Conservation (phyloP, 1,284 basidiomycete genomes). For the Ceratobasidium theobromae region DNA sequence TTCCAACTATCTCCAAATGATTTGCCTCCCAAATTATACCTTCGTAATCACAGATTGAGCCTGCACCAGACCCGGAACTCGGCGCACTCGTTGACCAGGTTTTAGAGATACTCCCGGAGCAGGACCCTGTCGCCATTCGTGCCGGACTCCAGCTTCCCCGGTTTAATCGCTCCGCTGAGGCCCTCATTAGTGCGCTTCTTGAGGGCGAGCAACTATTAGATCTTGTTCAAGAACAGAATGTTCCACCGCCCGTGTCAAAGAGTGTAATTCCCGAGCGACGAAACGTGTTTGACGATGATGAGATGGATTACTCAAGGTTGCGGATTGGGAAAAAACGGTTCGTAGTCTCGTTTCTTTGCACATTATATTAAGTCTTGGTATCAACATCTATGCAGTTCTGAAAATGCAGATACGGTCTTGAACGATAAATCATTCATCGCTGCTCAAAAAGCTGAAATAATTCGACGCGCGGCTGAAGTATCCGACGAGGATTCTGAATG, state of each 20-base stretch:
- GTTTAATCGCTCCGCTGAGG: conserved; percentile 36
- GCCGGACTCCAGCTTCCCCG: conserved; percentile 36
- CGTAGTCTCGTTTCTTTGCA: conserved; percentile 34
- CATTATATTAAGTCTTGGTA: neutral
- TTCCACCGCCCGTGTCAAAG: neutral
- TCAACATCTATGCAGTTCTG: conserved; percentile 44
- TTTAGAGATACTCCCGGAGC: conserved; percentile 39
- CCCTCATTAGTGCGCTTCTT: conserved; percentile 36
- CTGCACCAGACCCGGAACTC: conserved; percentile 12
- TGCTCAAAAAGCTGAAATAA: conserved; percentile 77
- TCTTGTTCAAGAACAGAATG: neutral
- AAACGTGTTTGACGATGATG: conserved; percentile 73
- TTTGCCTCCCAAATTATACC: neutral
- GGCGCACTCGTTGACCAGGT: conserved; percentile 37
- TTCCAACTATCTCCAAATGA: neutral
- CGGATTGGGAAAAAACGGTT: conserved; percentile 65
- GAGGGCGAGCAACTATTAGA: conserved; percentile 33
- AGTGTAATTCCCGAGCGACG: conserved; percentile 17
- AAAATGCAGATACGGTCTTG: conserved; percentile 50
- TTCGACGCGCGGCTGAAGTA: conserved; percentile 66
- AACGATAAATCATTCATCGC: conserved; percentile 64
- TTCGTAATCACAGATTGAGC: neutral
- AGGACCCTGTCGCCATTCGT: conserved; percentile 36
- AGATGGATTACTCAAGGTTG: conserved; percentile 62
- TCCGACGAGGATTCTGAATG: conserved; percentile 27